Base-by-base conservation (phyloP, 2,329 filamentous ascomycete species). In the Pseudophaeomoniella oleicola region DNA sequence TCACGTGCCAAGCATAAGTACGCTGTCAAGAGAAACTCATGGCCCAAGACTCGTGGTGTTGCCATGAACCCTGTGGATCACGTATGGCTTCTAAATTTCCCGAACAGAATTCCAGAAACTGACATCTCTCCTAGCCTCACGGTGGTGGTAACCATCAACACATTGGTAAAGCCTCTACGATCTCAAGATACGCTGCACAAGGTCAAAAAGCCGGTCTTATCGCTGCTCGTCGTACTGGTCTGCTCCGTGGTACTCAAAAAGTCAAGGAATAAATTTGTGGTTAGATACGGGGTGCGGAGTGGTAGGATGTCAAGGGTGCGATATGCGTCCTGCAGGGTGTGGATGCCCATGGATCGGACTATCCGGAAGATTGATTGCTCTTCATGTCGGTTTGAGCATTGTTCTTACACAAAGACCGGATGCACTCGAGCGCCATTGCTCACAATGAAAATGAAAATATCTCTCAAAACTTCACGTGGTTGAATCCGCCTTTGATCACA, bases 11-110 rank as follows among this genome's bases (percentile, higher is more conserved):
- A 96, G 85, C 88, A 96, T 67, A 98, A 98, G 83, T 98, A 94
- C 73, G 86, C 87, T 56, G 92, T 94, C 73, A 98, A 98, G 86
- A 86, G 90, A 65, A 96, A 98, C 85, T 88, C 79, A 63, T 98
- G 90, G 90, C 90, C 90, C 71, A 94, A 93, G 84, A 98, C 90
- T 77, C 88, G 90, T 90, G 90, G 90, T 94, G 90, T 98, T 81
- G 90, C 90, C 70, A 98, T 98, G 90, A 98, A 98, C 75, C 90
- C 90, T 59, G 90, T 98, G 60, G 90, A 98, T 72, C 90, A 98
- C 78, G 67, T 71, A 70, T 62, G 68, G 50, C n/a, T 46, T 35
- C 19, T n/a, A 11, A 5, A 12, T 12, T 15, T 16, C n/a, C 9
- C n/a, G 15, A 12, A 4, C 9, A 5, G 19, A 12, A 15, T 37